These are phyloP conservation scores for Nannochloropsis salina DNA, from an alignment of 108 stramenopile genomes.

Conservation along the genomic window DNA sequence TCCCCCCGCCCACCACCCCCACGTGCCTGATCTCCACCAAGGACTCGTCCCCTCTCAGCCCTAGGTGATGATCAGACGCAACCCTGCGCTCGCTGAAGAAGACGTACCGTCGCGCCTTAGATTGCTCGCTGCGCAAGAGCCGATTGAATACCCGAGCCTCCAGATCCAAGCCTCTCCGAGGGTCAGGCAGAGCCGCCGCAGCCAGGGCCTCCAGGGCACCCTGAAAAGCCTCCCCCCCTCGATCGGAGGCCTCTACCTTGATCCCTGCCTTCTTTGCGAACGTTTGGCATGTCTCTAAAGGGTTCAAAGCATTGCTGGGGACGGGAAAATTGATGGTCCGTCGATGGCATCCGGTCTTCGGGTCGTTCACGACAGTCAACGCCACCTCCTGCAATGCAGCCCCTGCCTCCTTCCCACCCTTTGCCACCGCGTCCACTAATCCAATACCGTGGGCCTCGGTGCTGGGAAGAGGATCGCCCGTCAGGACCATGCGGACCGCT, in stretches of 20 bases:
- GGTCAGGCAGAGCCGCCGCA: constrained; percentile 55
- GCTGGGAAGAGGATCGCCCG: constrained; percentile 62
- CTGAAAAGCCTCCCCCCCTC: constrained; percentile 65
- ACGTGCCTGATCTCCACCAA: constrained; percentile 30
- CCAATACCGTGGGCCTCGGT: constrained; percentile 14
- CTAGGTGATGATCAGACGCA: constrained; percentile 51
- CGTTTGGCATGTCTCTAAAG: constrained; percentile 34
- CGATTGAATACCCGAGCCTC: constrained; percentile 59
- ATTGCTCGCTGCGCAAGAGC: constrained; percentile 63
- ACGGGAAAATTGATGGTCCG: neutral
- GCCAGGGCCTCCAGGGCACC: constrained; percentile 68
- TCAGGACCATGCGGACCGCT: constrained; percentile 74
- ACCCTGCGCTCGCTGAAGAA: constrained; percentile 80
- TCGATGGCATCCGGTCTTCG: neutral
- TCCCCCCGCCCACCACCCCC: constrained; percentile 79
- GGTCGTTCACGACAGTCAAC: neutral
- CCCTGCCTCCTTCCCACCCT: constrained; percentile 24
- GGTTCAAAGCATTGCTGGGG: neutral
- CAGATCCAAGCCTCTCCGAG: constrained; percentile 36
- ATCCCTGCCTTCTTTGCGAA: constrained; percentile 57
- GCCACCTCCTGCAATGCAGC: neutral
- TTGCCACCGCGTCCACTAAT: neutral
- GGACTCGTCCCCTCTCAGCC: neutral
- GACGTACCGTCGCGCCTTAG: constrained; percentile 74
- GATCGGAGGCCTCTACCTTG: constrained; percentile 61